Base-by-base conservation (phyloP, 371 early-diverging fungal species). In the Blastocladiella emersonii region DNA sequence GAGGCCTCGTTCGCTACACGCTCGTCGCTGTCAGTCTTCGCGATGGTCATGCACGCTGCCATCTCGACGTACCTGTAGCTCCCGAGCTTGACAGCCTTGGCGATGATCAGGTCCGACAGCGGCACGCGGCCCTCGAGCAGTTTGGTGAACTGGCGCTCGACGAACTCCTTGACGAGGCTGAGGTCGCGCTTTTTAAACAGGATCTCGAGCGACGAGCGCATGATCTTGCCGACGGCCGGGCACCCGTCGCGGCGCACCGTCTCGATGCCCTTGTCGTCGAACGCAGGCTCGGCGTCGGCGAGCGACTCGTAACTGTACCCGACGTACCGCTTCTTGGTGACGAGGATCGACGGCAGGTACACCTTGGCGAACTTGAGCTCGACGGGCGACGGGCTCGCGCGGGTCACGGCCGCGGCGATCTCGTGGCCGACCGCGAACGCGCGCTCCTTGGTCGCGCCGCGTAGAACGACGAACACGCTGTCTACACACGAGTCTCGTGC, bases 221-320 rank as follows among this genome's bases (percentile, higher is more conserved):
- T 70, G 13, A 85, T 86, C 65, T 88, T 89, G 63, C 82, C 85
- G 6, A 85, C 85, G 0, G 84, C 87, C 3, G 79, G 76, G 57
- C 89, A 89, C 21, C 89, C 88, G 70, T 93, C 93, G 3, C 95
- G 76, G 34, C 93, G 76, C 10, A 95, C 90, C 5, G 91, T 92
- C 71, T 93, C 95, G 48, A 92, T 92, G 0, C 95, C 95, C 70
- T 95, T 95, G n/a, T 87, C 92, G 66, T 95, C 95, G 77, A 92
- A 88, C 2, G 70, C 75, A 0, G 91, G 90, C 63, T 79, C 79
- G 1, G 62, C 67, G 48, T 88, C 81, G 3, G 70, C 69, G 0
- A 68, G 69, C 3, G 69, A 67, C 68, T 89, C 89, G 65, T 77
- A 91, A 69, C 84, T 89, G 73, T 82, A 86, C 0, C 95, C 95